These are phyloP conservation scores for Boletus eberwhitei DNA, from an alignment of 768 basidiomycete species.

Conservation along the genomic window DNA sequence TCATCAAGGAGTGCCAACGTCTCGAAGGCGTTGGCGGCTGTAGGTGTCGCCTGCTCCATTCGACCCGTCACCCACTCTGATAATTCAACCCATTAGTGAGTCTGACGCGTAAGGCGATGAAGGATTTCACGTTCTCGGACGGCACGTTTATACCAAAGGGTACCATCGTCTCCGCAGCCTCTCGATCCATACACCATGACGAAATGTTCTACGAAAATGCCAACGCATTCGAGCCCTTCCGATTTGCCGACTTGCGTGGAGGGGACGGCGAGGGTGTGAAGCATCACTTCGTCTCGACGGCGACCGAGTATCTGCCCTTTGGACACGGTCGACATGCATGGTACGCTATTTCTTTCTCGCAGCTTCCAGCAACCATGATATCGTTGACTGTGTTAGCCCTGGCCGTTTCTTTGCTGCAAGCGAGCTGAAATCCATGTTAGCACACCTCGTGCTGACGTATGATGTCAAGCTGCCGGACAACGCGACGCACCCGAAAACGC, in stretches of 20 bases:
- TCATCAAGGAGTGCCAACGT: conserved; percentile 21
- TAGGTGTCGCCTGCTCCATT: no score
- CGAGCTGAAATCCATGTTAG: conserved; percentile 15
- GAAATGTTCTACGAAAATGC: conserved; percentile 26
- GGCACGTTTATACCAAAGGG: conserved; percentile 38
- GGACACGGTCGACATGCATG: not conserved
- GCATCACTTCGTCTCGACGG: conserved; percentile 34
- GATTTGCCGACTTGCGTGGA: conserved; percentile 1
- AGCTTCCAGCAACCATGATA: not conserved
- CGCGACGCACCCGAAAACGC: no score
- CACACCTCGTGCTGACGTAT: not conserved
- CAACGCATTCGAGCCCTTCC: conserved; percentile 6
- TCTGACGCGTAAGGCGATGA: conserved; percentile 32
- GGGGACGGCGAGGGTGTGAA: conserved; percentile 36
- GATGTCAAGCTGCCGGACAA: no score
- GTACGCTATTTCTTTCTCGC: not conserved
- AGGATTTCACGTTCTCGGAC: conserved; percentile 36
- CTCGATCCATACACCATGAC: conserved; percentile 21
- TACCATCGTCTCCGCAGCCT: conserved; percentile 21
- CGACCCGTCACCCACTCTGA: not conserved
- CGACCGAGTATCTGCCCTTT: conserved; percentile 35
- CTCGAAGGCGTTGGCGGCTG: conserved; percentile 6
- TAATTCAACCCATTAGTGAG: conserved; percentile 27
- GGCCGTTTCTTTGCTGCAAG: conserved; percentile 13
- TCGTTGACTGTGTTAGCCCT: conserved; percentile 4